phyloP scores from a whole-genome alignment of 805 yeast genomes.

The Candida qinlingensis region DNA sequence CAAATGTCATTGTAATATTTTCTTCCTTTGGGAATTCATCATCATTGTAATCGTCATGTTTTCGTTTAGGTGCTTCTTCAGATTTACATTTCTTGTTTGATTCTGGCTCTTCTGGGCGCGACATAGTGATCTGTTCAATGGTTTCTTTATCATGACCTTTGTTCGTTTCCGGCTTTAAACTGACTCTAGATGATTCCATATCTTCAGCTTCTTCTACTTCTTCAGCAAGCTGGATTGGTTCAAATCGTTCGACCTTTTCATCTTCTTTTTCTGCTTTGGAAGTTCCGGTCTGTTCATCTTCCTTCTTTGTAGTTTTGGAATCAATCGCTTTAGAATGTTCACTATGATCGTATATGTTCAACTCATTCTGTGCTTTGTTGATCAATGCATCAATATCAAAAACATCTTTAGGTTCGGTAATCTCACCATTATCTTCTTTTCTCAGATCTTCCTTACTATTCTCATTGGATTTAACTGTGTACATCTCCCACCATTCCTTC shows the following conservation, averaged over 20 bases:
- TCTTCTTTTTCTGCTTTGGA: not conserved
- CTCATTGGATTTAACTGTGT: slow-evolving; percentile 20
- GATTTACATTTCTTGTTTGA: too few relatives aligned
- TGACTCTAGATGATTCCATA: not conserved
- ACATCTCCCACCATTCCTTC: slow-evolving; percentile 51
- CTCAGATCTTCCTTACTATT: slow-evolving; percentile 11
- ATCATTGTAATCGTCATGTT: slow-evolving; percentile 6
- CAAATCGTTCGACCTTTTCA: not conserved
- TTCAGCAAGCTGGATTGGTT: slow-evolving; percentile 1
- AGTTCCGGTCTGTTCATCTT: not conserved
- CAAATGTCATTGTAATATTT: slow-evolving; percentile 22
- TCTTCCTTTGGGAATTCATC: slow-evolving; percentile 15
- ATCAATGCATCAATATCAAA: slow-evolving; percentile 20
- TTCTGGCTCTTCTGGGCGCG: not conserved
- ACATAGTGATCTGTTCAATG: not conserved
- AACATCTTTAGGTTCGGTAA: slow-evolving; percentile 7
- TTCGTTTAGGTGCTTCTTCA: too few relatives aligned
- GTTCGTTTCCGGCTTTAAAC: too few relatives aligned
- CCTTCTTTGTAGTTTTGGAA: not conserved
- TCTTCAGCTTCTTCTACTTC: slow-evolving; percentile 4
- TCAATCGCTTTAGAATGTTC: not conserved
- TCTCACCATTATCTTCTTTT: not conserved
- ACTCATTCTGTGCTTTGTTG: slow-evolving; percentile 10
- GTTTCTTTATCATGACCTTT: not conserved
- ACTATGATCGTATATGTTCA: not conserved